Conservation (phyloP, 2,329 filamentous ascomycete species). For the Ophiostoma novo-ulmi region DNA sequence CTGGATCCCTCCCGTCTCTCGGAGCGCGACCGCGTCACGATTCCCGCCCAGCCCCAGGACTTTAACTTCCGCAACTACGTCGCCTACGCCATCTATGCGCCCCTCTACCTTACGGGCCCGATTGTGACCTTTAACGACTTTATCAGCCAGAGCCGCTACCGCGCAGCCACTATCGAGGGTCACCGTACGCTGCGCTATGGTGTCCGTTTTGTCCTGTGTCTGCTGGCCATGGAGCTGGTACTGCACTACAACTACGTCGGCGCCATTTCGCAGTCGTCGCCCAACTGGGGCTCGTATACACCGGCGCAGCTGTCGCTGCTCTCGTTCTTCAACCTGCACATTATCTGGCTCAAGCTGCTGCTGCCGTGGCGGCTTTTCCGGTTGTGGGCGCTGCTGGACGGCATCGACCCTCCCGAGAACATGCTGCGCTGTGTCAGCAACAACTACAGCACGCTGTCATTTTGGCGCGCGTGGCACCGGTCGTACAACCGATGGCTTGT, state of each 20-base stretch:
- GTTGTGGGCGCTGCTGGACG: conserved; percentile 87
- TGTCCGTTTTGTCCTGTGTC: conserved; percentile 70
- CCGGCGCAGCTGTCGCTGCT: conserved; percentile 83
- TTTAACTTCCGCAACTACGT: conserved; percentile 83
- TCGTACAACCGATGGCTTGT: conserved; percentile 93
- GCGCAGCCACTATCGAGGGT: conserved; percentile 62
- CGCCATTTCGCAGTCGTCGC: conserved; percentile 77
- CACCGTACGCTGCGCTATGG: conserved; percentile 73
- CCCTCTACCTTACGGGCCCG: conserved; percentile 85
- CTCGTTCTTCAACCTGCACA: conserved; percentile 91
- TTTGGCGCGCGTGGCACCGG: conserved; percentile 96
- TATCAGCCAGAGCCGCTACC: conserved; percentile 76
- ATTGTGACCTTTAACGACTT: conserved; percentile 99
- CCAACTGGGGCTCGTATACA: conserved; percentile 77
- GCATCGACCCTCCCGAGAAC: conserved; percentile 93
- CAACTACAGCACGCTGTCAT: conserved; percentile 84
- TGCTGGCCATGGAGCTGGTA: conserved; percentile 86
- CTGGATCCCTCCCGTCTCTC: conserved; percentile 81
- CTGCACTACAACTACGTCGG: conserved; percentile 91
- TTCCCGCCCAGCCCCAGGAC: conserved; percentile 64
- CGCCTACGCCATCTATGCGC: conserved; percentile 84
- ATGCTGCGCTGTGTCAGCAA: conserved; percentile 96
- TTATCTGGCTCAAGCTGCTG: conserved; percentile 96
- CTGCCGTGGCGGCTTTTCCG: conserved; percentile 98
- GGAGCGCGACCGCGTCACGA: conserved; percentile 77